Percentiles rank a stretch among this genome's conserved stretches.
These are phyloP conservation scores for Leccinum sublutescens DNA, from an alignment of 768 basidiomycete species.

Conservation along the genomic window DNA sequence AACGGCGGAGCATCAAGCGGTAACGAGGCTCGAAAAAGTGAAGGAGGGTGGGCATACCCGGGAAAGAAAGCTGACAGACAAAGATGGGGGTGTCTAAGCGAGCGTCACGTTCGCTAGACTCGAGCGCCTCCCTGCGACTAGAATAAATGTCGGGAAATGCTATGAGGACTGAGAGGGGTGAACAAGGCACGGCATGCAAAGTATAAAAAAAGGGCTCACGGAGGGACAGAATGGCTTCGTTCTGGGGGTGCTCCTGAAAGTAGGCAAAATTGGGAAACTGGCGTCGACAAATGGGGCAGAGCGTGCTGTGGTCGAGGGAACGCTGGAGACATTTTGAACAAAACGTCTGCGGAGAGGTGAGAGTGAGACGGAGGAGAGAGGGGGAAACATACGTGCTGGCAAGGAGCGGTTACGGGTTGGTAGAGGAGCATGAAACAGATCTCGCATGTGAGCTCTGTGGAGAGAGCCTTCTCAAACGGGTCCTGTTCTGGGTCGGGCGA, in stretches of 20 bases:
- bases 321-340: slow-evolving; percentile 88
- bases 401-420: slow-evolving; percentile 89
- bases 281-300: slow-evolving; percentile 86
- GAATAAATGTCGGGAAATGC: slow-evolving; percentile 66
- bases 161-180: slow-evolving; percentile 50
- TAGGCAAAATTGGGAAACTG: slow-evolving; percentile 71
- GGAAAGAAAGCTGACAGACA: slow-evolving; percentile 86
- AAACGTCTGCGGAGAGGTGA: slow-evolving; percentile 62
- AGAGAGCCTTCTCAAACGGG: slow-evolving; percentile 58
- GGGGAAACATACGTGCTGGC: slow-evolving; percentile 76
- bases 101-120: slow-evolving; percentile 73
- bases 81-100: slow-evolving; percentile 90
- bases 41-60: slow-evolving; percentile 83
- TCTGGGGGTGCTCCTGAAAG: slow-evolving; percentile 78
- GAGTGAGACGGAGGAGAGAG: slow-evolving; percentile 4
- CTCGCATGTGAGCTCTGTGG: slow-evolving; percentile 76
- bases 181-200: slow-evolving; percentile 3
- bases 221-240: slow-evolving; percentile 68
- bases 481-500: slow-evolving; percentile 25
- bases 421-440: slow-evolving; percentile 85
- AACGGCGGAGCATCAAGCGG: slow-evolving; percentile 95
- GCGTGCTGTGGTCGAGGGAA: slow-evolving; percentile 77
- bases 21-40: slow-evolving; percentile 96
- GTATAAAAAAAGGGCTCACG: slow-evolving; percentile 39
- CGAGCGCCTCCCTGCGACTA: slow-evolving; percentile 62